Evolutionary conservation across 495 filamentous ascomycete genomes (phyloP), one percentile per base, ranked within the genome.

Genomic region (Lophiotrema nucula): DNA sequence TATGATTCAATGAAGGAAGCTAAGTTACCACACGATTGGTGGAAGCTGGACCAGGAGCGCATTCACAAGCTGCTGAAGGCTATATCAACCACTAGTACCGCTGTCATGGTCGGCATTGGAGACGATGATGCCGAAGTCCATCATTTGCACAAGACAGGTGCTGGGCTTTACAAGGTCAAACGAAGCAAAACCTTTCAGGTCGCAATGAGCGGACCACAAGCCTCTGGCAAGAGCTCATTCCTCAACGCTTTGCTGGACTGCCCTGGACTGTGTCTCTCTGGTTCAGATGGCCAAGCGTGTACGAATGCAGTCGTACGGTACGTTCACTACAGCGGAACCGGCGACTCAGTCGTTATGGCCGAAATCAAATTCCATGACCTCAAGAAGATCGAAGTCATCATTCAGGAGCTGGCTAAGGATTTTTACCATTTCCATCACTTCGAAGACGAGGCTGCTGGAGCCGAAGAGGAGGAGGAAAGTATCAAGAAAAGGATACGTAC

Each of bases 201-300:
- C 4, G 55, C 46, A 2, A 18, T 58, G 2, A 44, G 18, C 25
- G 55, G 55, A 31, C n/a, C 45, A 19, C 55, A 58, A 44, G 55
- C 2, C 28, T 45, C 55, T 11, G 55, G 55, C 10, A 58, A 58
- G 47, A 43, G 33, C 38, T 33, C 23, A 2, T 22, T 51, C 10
- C 10, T 44, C 1, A 58, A 51, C 28, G 46, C 45, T 12, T 22
- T 58, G 23, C 23, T 58, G n/a, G 45, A 44, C 33, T 23, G n/a
- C 12, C 23, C 22, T 44, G 46, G 46, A 12, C 21, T 58, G 2
- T 58, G 22, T 41, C n/a, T 44, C 11, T 35, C 55, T n/a, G 45
- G 45, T 18, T 42, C 45, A 2, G 55, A 51, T 24, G 55, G 55
- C 3, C 13, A 6, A 1, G 55, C 55, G 4, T 58, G 55, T 21